Percentiles rank a stretch among this genome's conserved stretches.
phyloP scores from a whole-genome alignment of 2,329 filamentous ascomycete genomes.

The Pezizomycotina sp. region DNA sequence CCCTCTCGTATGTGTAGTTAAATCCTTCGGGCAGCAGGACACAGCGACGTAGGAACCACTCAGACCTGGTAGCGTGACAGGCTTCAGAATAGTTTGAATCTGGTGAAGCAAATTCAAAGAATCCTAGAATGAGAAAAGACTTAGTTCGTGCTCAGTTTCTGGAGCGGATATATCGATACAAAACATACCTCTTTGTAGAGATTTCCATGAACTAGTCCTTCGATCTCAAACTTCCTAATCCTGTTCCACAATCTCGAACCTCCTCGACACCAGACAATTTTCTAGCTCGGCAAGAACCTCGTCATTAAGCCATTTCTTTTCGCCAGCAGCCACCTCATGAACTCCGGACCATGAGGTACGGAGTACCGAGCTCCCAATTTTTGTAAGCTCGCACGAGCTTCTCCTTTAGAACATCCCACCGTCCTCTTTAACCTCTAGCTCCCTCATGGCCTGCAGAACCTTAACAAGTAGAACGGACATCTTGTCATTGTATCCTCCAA shows the following conservation, averaged over 20 bases:
- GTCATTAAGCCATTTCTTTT: constrained; percentile 62
- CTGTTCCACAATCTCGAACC: constrained; percentile 40
- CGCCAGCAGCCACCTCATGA: constrained; percentile 64
- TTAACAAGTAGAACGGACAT: constrained; percentile 79
- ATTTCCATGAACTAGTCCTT: constrained; percentile 80
- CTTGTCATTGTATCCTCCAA: constrained; percentile 94
- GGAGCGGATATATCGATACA: not conserved
- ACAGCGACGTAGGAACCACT: constrained; percentile 65
- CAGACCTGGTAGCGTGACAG: constrained; percentile 55
- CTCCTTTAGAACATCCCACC: constrained; percentile 86
- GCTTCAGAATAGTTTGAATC: constrained; percentile 60
- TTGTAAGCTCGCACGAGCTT: constrained; percentile 57
- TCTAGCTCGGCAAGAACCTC: constrained; percentile 64
- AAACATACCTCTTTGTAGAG: constrained; percentile 54
- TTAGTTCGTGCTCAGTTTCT: not conserved
- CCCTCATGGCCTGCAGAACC: constrained; percentile 65
- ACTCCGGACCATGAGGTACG: constrained; percentile 80
- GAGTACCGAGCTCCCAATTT: constrained; percentile 76
- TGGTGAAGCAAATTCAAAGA: constrained; percentile 70
- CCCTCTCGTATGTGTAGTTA: constrained; percentile 69
- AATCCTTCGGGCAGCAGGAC: constrained; percentile 61
- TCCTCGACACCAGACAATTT: constrained; percentile 51
- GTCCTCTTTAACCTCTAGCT: constrained; percentile 72
- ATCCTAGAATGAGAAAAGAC: constrained; percentile 34
- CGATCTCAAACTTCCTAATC: constrained; percentile 68